Evolutionary conservation across 768 basidiomycete genomes (phyloP), one percentile per base, ranked within the genome.

Genomic region (Fomitopsis pulvina): DNA sequence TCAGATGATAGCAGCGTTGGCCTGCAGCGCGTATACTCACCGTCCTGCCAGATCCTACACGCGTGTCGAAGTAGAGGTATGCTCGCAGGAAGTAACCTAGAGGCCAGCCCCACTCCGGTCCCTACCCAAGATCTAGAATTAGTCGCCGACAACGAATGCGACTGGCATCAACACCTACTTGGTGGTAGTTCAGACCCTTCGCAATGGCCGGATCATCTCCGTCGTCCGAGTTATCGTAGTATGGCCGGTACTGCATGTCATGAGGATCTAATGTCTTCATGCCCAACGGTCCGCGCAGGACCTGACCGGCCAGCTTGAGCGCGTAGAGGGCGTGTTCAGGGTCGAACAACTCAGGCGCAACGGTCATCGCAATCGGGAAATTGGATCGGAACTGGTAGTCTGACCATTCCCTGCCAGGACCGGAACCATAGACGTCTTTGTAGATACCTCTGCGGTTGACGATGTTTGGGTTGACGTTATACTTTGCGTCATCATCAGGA

Each of bases 391-490:
- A 78, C 67, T 98, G 96, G 66, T 98, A 99, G 68, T 99, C 94
- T 4, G 92, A 90, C 92, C 92, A 97, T 67, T 95, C 90, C 48
- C 91, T 79, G 9, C 83, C 87, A 42, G 74, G 62, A 0, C 90
- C 90, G 10, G 96, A 93, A 34, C 94, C 92, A 57, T 87, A 87
- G 6, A 98, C 92, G 63, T 99, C 96, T 74, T 99, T 99, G 76
- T 98, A 99, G 62, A 97, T 95, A 4, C 95, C 96, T 50, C 96
- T 78, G 12, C 92, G 84, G 63, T 92, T 87, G 52, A 96, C 74
- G 29, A 97, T 66, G 21, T 58, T 74, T 2, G 87, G 58, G 60
- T 90, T 73, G 58, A 96, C 66, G 48, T 75, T 74, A 70, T 92
- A 92, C 14, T 81, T 70, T 3, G 59, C 54, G 61, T 99, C 95